These are phyloP conservation scores for Chalaropsis thielavioides DNA, from an alignment of 2,329 filamentous ascomycete genomes.

Conservation along the genomic window DNA sequence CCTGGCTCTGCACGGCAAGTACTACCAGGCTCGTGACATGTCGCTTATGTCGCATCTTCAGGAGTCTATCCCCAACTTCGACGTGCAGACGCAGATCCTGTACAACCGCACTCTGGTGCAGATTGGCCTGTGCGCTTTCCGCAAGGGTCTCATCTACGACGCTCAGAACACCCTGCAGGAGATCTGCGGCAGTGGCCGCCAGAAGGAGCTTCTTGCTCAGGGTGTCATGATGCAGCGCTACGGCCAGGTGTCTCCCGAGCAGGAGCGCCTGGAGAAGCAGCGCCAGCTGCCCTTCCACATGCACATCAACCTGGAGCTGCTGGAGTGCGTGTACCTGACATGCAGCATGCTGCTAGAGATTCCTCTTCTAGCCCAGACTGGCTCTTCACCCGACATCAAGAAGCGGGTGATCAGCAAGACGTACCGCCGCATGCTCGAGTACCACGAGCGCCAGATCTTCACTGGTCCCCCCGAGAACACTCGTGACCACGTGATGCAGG, in stretches of 20 bases:
- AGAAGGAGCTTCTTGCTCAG: constrained; percentile 95
- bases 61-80: constrained; percentile 92
- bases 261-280: constrained; percentile 93
- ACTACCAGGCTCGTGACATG: constrained; percentile 96
- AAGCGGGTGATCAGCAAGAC: constrained; percentile 99
- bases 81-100: constrained; percentile 92
- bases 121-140: constrained; percentile 95
- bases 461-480: constrained; percentile 98
- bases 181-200: constrained; percentile 90
- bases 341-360: constrained; percentile 99
- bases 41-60: constrained; percentile 99
- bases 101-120: constrained; percentile 98
- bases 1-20: constrained; percentile 90
- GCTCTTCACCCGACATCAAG: constrained; percentile 90
- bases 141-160: constrained; percentile 90
- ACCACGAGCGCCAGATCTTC: constrained; percentile 98
- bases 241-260: constrained; percentile 89
- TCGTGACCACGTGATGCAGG: constrained; percentile 97
- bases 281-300: constrained; percentile 98
- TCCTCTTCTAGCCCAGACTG: constrained; percentile 87
- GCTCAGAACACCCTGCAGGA: constrained; percentile 96
- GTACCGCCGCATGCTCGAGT: constrained; percentile 97
- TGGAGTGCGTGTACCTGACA: constrained; percentile 96
- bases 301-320: constrained; percentile 98
- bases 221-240: constrained; percentile 97